Evolutionary conservation across 202 grass and related monocot genomes (phyloP).

Genomic region (Panicum virgatum): DNA sequence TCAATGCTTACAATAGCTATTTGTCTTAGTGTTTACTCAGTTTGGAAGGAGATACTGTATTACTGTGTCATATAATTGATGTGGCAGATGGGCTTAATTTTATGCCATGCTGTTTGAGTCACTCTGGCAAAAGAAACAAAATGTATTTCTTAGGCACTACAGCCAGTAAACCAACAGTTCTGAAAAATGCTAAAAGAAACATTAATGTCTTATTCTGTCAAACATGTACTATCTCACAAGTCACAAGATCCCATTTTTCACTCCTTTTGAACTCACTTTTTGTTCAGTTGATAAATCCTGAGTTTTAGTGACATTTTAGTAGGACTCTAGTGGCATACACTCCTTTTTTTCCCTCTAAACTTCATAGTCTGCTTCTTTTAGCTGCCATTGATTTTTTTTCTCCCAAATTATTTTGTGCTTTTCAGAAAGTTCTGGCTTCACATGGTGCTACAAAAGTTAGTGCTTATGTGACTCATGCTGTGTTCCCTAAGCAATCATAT

Average conservation of each 20-base stretch:
- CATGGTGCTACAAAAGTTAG: constrained; percentile 92
- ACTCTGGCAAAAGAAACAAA: background rate
- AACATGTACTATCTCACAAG: constrained; percentile 1
- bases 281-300: background rate
- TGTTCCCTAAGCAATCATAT: constrained; percentile 86
- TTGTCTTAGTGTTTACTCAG: background rate
- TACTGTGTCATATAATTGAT: background rate
- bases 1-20: background rate
- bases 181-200: constrained; percentile 1
- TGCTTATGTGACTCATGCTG: constrained; percentile 95
- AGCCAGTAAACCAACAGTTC: background rate
- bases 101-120: background rate
- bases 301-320: background rate
- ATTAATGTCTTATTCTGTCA: background rate
- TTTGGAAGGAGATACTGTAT: background rate
- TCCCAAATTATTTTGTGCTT: background rate
- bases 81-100: background rate
- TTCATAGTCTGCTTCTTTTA: background rate
- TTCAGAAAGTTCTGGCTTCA: constrained; percentile 80
- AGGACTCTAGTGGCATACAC: background rate
- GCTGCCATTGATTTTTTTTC: background rate
- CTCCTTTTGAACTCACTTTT: background rate
- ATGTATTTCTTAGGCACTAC: background rate
- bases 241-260: background rate
- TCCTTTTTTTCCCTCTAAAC: background rate